phyloP scores from a whole-genome alignment of 257 asterid genomes.

The Mitragyna speciosa region DNA sequence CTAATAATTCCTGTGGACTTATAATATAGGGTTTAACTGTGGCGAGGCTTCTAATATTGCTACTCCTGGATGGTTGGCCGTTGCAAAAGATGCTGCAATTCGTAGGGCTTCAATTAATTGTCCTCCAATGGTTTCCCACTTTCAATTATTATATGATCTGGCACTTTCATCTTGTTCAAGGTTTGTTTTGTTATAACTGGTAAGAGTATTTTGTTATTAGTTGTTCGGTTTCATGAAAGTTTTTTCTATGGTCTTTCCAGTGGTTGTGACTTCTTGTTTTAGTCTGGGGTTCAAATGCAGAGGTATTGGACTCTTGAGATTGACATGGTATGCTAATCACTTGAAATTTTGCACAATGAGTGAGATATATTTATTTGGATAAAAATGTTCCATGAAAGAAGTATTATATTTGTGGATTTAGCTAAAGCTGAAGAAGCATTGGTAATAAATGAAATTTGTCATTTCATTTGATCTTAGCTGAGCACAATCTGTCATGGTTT shows the following conservation, averaged over 20 bases:
- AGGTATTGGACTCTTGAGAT: neutral
- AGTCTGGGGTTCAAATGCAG: neutral
- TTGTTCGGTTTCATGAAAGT: neutral
- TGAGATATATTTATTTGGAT: neutral
- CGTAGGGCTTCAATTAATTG: constrained; percentile 96
- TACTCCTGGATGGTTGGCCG: constrained; percentile 97
- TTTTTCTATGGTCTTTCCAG: neutral
- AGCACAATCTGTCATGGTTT: neutral
- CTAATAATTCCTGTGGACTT: constrained; percentile 4
- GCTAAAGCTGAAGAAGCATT: neutral
- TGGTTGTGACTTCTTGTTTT: neutral
- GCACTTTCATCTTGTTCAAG: constrained; percentile 86
- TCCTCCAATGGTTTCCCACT: constrained; percentile 99
- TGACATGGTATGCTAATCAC: neutral
- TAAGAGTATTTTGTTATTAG: neutral
- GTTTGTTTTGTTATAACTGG: constrained; percentile 37
- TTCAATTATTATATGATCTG: constrained; percentile 89
- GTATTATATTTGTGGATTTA: neutral
- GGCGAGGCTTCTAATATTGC: constrained; percentile 99
- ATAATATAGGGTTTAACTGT: constrained; percentile 73
- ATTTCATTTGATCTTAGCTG: neutral
- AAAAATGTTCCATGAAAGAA: neutral
- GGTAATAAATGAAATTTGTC: neutral
- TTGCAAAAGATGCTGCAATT: constrained; percentile 95
- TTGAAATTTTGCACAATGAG: neutral